Evolutionary conservation across 768 basidiomycete genomes (phyloP).

Genomic region (Megacollybia marginata): DNA sequence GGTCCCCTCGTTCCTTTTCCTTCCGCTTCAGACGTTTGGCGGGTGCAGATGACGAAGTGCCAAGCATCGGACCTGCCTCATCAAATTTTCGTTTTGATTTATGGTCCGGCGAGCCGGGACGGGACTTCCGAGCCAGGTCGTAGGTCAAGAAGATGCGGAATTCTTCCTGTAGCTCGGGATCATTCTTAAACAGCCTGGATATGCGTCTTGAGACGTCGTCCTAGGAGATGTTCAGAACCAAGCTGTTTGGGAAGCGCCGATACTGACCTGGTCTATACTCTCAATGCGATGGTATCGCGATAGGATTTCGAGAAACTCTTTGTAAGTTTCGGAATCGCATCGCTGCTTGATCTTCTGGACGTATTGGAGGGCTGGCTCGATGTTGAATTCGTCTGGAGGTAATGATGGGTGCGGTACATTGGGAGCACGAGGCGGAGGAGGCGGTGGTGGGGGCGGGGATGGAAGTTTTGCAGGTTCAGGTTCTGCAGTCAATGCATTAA

Average conservation of each 20-base stretch:
- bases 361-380: conserved; percentile 82
- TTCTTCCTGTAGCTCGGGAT: conserved; percentile 64
- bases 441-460: conserved; percentile 5
- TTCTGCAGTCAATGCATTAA: conserved; percentile 10
- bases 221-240: conserved; percentile 23
- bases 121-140: conserved; percentile 17
- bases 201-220: conserved; percentile 66
- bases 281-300: conserved; percentile 55
- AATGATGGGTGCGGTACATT: conserved; percentile 19
- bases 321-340: conserved; percentile 84
- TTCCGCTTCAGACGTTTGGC: conserved; percentile 49
- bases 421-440: conserved; percentile 18
- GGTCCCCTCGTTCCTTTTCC: conserved; percentile 39
- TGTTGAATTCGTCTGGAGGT: conserved; percentile 17
- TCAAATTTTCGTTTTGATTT: conserved; percentile 43
- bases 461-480: conserved; percentile 9
- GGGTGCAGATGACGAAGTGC: conserved; percentile 31
- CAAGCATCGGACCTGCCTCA: conserved; percentile 25
- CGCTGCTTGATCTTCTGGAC: conserved; percentile 96
- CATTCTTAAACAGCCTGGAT: conserved; percentile 64
- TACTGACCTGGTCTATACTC: conserved; percentile 52
- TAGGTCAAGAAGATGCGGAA: conserved; percentile 62
- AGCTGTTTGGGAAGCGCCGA: conserved; percentile 1
- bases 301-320: conserved; percentile 71
- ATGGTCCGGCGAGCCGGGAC: conserved; percentile 14